A percentile compares a stretch with the other conserved stretches of the same genome.
Conservation (phyloP, 2,329 filamentous ascomycete genomes). For the Rhexocercosporidium sp. region DNA sequence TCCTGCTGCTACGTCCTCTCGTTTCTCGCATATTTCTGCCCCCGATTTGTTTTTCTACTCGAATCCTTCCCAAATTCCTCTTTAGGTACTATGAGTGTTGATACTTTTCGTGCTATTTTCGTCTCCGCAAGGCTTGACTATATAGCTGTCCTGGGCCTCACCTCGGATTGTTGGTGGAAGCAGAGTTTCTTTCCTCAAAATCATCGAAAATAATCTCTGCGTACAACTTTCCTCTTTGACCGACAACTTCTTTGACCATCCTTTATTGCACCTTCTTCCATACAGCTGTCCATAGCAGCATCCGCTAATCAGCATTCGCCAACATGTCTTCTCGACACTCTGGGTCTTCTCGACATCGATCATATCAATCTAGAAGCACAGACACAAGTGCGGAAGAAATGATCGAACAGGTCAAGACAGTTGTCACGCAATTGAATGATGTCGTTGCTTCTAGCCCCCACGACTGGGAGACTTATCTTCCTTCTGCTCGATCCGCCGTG, state of each 20-base stretch:
- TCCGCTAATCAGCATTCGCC: constrained; percentile 23
- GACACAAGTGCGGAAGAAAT: constrained; percentile 33
- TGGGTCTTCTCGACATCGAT: constrained; percentile 33
- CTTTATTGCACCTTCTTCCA: background rate
- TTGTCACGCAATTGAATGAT: constrained; percentile 36
- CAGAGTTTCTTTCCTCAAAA: background rate
- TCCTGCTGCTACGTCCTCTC: background rate
- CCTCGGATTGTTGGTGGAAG: background rate
- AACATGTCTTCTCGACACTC: constrained; percentile 31
- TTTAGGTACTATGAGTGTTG: background rate
- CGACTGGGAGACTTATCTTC: constrained; percentile 43
- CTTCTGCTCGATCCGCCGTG: constrained; percentile 47
- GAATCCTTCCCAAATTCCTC: background rate
- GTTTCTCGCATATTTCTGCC: constrained; percentile 16
- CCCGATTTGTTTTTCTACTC: background rate
- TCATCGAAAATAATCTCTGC: background rate
- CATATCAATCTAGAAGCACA: constrained; percentile 26
- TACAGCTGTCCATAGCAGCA: background rate
- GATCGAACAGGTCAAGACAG: constrained; percentile 38
- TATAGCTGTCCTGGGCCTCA: constrained; percentile 7
- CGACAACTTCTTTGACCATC: background rate
- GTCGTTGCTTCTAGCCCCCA: constrained; percentile 33
- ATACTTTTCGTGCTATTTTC: background rate
- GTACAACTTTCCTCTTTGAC: background rate
- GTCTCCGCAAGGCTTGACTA: background rate